A percentile compares a stretch with the other conserved stretches of the same genome.
phyloP scores from a whole-genome alignment of 192 early-diverging fungal species.

The Pecoramyces ruminantium region DNA sequence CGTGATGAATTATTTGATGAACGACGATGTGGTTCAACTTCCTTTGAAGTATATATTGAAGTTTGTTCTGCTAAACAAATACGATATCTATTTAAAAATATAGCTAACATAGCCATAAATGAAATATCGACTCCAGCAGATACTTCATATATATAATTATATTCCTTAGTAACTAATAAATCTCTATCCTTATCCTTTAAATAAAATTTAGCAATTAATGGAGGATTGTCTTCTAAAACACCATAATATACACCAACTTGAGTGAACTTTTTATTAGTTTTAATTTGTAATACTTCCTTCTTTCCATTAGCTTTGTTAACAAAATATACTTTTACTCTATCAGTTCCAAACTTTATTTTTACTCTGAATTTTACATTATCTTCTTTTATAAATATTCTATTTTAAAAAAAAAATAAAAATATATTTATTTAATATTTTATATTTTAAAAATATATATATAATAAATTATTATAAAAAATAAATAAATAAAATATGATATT shows the following conservation, averaged over 20 bases:
- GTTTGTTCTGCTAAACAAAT: not conserved
- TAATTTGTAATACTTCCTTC: not conserved
- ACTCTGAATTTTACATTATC: not conserved
- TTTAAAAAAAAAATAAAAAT: too few relatives aligned
- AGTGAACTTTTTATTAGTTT: not conserved
- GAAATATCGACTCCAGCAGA: not conserved
- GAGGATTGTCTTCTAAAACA: not conserved
- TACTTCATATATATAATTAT: not conserved
- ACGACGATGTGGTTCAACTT: not conserved
- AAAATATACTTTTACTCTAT: not conserved
- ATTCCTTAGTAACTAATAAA: not conserved
- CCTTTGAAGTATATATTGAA: not conserved
- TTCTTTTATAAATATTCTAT: not conserved
- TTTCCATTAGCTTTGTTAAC: not conserved
- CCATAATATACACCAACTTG: not conserved
- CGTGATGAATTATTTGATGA: not conserved
- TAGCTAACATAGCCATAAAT: not conserved
- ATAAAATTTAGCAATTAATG: not conserved
- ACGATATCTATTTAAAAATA: not conserved
- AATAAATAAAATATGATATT: too few relatives aligned
- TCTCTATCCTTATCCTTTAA: not conserved
- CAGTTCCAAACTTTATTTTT: not conserved
- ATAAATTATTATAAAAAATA: too few relatives aligned
- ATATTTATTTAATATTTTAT: too few relatives aligned
- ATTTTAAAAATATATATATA: too few relatives aligned